phyloP scores from a whole-genome alignment of 495 filamentous ascomycete genomes.

The Aspergillus funiculosus region DNA sequence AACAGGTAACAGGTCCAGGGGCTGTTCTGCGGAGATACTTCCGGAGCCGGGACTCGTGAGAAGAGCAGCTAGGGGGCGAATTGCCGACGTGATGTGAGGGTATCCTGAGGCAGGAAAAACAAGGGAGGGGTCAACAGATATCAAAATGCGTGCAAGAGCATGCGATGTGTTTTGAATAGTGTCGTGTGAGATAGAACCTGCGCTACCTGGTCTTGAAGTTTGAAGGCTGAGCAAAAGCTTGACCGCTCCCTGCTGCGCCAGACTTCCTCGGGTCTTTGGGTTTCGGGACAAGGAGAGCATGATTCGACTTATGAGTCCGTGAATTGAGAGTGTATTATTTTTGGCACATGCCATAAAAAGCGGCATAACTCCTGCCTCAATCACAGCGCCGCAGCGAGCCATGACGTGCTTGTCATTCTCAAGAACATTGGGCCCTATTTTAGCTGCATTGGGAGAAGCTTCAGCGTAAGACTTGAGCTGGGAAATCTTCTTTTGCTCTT shows the following conservation, averaged over 20 bases:
- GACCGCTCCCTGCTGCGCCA: constrained; percentile 87
- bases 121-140: constrained; percentile 78
- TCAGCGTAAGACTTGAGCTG: constrained; percentile 93
- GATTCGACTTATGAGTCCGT: constrained; percentile 63
- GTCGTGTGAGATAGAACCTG: constrained; percentile 32
- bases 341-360: constrained; percentile 66
- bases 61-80: constrained; percentile 71
- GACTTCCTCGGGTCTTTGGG: constrained; percentile 61
- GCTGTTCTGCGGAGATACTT: constrained; percentile 47
- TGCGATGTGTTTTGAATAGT: constrained; percentile 66
- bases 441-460: constrained; percentile 53
- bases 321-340: constrained; percentile 57
- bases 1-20: constrained; percentile 74
- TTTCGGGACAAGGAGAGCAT: constrained; percentile 68
- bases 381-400: constrained; percentile 66
- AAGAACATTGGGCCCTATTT: constrained; percentile 56
- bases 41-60: constrained; percentile 47
- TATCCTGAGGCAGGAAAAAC: constrained; percentile 75
- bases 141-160: constrained; percentile 84
- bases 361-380: constrained; percentile 68
- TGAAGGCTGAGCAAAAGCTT: constrained; percentile 71
- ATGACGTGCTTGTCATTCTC: constrained; percentile 70
- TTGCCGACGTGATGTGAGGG: constrained; percentile 65
- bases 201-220: constrained; percentile 47
- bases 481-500: constrained; percentile 84